phyloP scores from a whole-genome alignment of 2,329 filamentous ascomycete genomes.

The Tolypocladium cylindrosporum region DNA sequence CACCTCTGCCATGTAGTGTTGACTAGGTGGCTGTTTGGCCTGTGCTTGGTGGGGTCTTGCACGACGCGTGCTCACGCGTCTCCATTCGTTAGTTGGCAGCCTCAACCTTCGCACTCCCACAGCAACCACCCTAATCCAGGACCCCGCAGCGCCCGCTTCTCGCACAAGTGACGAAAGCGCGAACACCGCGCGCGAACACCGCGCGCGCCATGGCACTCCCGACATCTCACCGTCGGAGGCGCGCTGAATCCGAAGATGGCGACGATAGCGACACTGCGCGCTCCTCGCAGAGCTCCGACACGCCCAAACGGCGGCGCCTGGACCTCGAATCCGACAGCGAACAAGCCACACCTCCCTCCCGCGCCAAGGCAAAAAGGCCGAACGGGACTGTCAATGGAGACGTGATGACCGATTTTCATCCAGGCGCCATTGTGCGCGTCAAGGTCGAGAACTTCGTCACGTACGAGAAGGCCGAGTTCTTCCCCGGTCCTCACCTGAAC shows the following conservation, averaged over 20 bases:
- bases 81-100: background rate
- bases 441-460: conserved; percentile 86
- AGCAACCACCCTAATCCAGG: background rate
- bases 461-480: conserved; percentile 85
- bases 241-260: conserved; percentile 30
- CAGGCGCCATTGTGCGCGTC: conserved; percentile 83
- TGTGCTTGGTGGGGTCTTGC: background rate
- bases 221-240: conserved; percentile 30
- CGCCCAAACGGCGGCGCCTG: conserved; percentile 27
- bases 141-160: background rate
- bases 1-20: too few species aligned
- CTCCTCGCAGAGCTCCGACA: conserved; percentile 15
- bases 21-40: background rate
- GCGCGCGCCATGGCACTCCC: conserved; percentile 15
- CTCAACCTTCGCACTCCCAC: background rate
- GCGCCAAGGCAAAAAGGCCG: conserved; percentile 5
- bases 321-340: conserved; percentile 11
- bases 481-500: conserved; percentile 84
- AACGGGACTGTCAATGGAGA: conserved; percentile 6
- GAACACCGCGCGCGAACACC: background rate
- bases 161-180: background rate
- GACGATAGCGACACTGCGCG: conserved; percentile 20
- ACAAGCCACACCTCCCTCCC: conserved; percentile 3
- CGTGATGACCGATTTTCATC: conserved; percentile 37
- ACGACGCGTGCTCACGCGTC: background rate